Evolutionary conservation across 2,329 filamentous ascomycete genomes (phyloP).

Genomic region (Neoscytalidium dimidiatum): DNA sequence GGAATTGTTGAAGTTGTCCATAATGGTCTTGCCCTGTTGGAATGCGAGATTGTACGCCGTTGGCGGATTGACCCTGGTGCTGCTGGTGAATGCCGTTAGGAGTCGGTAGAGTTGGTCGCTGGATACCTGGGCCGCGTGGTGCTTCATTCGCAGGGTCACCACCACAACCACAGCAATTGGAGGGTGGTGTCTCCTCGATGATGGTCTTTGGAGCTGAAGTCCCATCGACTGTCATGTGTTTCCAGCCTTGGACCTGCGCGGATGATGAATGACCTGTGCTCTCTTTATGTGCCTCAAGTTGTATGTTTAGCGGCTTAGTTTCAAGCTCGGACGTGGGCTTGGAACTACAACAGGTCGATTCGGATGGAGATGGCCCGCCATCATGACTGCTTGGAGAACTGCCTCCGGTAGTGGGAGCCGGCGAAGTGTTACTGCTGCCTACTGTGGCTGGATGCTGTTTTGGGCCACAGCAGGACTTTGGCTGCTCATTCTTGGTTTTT

Average conservation of each 20-base stretch:
- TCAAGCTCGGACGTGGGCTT: background rate
- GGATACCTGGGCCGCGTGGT: background rate
- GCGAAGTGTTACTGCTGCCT: slow-evolving; percentile 4
- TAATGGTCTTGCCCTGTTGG: background rate
- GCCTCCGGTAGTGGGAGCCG: background rate
- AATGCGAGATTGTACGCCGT: background rate
- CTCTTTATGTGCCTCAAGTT: slow-evolving; percentile 15
- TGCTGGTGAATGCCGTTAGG: background rate
- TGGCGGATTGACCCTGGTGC: background rate
- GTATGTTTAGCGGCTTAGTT: slow-evolving; percentile 8
- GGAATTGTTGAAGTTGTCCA: background rate
- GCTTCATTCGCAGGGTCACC: background rate
- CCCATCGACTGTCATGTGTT: slow-evolving; percentile 9
- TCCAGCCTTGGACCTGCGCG: slow-evolving; percentile 14
- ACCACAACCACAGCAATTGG: slow-evolving; percentile 1
- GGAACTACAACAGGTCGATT: background rate
- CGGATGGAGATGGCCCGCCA: background rate
- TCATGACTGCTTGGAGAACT: slow-evolving; percentile 4
- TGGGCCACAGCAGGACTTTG: slow-evolving; percentile 13
- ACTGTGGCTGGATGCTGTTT: background rate
- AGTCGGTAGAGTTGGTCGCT: background rate
- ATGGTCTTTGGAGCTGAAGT: slow-evolving; percentile 1
- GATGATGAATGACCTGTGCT: background rate
- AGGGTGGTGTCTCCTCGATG: background rate
- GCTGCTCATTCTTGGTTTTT: background rate